Evolutionary conservation across 2,329 filamentous ascomycete genomes (phyloP), one percentile per base, ranked within the genome.

Genomic region (Sclerotinia sclerotiorum): DNA sequence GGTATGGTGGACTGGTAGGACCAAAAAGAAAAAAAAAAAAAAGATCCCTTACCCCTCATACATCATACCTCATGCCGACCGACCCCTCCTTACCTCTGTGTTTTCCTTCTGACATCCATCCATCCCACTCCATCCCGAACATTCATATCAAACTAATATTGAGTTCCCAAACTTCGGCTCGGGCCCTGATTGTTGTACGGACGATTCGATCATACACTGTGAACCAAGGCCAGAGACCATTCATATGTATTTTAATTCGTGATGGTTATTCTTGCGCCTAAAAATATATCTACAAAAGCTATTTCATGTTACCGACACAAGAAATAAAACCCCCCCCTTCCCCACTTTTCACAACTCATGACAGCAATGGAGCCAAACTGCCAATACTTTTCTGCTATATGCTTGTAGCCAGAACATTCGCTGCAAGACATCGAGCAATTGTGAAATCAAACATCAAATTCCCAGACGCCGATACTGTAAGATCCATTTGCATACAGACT

Each of bases 391-490:
- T 63, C 56, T 67, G 56, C 56, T 62, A 67, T 67, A 29, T 62
- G 46, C 56, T 48, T 54, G 65, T 67, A 62, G 65, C 56, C 48
- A 67, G 65, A 63, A 67, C n/a, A 27, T 63, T 63, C 63, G 46
- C 49, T 52, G 65, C 56, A 61, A 63, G 21, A 46, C 29, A 27
- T 52, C 24, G 46, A 63, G 65, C 56, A 52, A 67, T 46, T 54
- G 65, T 46, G 55, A 46, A 63, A 44, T 27, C 44, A 46, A 42
- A 52, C 46, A 27, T 54, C 60, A 51, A 32, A 46, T 58, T 51
- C 65, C 65, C 35, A 54, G 42, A 67, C 65, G 65, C 65, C 65
- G 52, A 44, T 46, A 67, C 65, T 67, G 65, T 67, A 67, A 32
- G 51, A 42, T 52, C 65, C 65, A 67, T 63, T 63, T 21, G 65